These are phyloP conservation scores for Eucalyptus erythrocorys DNA, from an alignment of 345 rosid genomes.

Conservation along the genomic window DNA sequence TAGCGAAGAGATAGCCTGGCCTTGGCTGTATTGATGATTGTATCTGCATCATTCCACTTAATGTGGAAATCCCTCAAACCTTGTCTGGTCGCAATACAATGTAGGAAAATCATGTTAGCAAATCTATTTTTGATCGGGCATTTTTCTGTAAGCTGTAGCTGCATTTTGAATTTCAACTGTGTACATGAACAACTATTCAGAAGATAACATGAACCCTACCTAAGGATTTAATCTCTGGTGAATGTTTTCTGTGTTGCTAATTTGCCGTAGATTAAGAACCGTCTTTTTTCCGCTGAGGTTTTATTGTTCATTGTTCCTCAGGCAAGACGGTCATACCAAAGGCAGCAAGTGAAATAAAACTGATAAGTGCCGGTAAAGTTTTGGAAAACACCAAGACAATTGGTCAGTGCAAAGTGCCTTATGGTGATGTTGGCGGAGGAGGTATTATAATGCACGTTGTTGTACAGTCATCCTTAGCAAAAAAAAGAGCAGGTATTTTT, in stretches of 20 bases:
- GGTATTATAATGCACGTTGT: conserved; percentile 75
- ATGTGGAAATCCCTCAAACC: neutral
- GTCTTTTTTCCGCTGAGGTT: neutral
- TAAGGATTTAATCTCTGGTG: neutral
- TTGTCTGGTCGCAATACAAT: neutral
- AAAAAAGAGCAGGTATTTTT: conserved; percentile 51
- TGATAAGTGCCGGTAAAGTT: conserved; percentile 81
- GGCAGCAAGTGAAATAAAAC: conserved; percentile 71
- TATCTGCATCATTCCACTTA: neutral
- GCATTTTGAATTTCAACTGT: neutral
- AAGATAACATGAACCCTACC: neutral
- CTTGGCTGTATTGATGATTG: neutral
- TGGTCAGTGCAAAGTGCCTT: conserved; percentile 76
- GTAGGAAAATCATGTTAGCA: neutral
- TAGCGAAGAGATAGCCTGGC: neutral
- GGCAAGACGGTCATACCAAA: conserved; percentile 73
- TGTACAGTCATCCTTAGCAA: conserved; percentile 71
- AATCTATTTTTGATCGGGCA: neutral
- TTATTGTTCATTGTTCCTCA: neutral
- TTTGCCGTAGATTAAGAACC: neutral
- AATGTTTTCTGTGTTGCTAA: neutral
- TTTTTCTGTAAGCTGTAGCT: neutral
- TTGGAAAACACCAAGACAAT: conserved; percentile 79
- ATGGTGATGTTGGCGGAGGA: conserved; percentile 55
- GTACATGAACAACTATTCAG: neutral